Base-by-base conservation (phyloP, 257 asterid species). In the Craterostigma plantagineum region DNA sequence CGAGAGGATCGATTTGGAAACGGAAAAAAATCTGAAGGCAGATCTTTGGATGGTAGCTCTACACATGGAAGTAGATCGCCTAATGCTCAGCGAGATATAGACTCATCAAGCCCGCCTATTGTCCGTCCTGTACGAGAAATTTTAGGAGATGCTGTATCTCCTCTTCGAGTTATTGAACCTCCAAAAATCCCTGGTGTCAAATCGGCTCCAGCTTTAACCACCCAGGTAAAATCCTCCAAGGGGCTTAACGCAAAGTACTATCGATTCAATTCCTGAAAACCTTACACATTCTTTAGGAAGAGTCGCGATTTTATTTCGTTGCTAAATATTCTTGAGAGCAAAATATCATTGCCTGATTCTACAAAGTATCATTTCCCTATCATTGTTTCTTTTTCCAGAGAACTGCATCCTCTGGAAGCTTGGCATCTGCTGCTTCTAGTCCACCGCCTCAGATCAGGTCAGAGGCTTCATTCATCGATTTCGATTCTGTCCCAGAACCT, bases 51-150 rank as follows among this genome's bases (percentile, higher is more conserved):
- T 75, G 93, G 81, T 36, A 71, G 86, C 51, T 79, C 86, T 50
- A 79, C 60, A 66, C 61, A 67, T 63, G 98, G 70, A 56, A 65
- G 58, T 54, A 67, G 81, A 65, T 90, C 99, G n/a, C 99, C 96
- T 30, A 95, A 79, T 63, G 68, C 59, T 60, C 81, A 65, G 62
- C 75, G 67, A 51, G 92, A 74, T 65, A 56, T 70, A 12, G 91
- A 63, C 53, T 56, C 61, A 11, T 59, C 95, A 38, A 79, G 87
- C 56, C 91, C 96, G 40, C 94, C 96, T 13, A 50, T 82, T 18
- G 87, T 90, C 47, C 86, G 94, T 36, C 99, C 99, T 43, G 84
- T 90, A 49, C 81, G 99, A 69, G 99, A 90, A 48, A 84, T 90
- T 65, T 67, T 90, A 61, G 96, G 97, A 49, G 94, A 90, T 4